Conservation (phyloP, 768 basidiomycete genomes). For the Amanita exitialis region DNA sequence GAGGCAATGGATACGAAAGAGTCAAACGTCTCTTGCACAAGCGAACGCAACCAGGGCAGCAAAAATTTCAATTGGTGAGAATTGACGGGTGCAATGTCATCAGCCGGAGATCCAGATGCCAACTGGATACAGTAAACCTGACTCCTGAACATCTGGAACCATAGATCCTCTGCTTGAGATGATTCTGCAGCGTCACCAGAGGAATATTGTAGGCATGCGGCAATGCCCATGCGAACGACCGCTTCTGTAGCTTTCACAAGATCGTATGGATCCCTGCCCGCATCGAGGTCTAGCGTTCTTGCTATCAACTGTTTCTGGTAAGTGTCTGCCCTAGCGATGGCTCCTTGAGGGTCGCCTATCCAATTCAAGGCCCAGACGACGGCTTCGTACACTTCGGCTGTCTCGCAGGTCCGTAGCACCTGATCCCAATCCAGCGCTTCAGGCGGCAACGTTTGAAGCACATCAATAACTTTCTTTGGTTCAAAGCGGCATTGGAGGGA, state of each 20-base stretch:
- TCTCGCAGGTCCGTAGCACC: constrained; percentile 57
- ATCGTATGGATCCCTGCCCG: constrained; percentile 18
- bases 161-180: constrained; percentile 68
- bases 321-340: constrained; percentile 54
- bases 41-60: constrained; percentile 49
- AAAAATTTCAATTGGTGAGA: constrained; percentile 17
- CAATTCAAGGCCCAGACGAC: constrained; percentile 74
- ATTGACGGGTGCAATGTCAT: constrained; percentile 2
- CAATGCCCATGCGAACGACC: constrained; percentile 50
- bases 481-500: constrained; percentile 65
- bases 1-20: constrained; percentile 80
- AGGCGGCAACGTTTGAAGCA: constrained; percentile 44
- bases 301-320: constrained; percentile 45
- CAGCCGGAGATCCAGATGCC: constrained; percentile 29
- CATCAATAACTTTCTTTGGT: constrained; percentile 50
- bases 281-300: constrained; percentile 29
- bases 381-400: constrained; percentile 56
- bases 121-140: constrained; percentile 78
- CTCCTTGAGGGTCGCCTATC: constrained; percentile 49
- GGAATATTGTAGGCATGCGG: constrained; percentile 65
- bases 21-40: constrained; percentile 79
- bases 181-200: constrained; percentile 26
- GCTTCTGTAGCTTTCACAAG: constrained; percentile 41
- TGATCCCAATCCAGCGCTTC: constrained; percentile 46
- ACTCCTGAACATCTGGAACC: constrained; percentile 78